Base-by-base conservation (phyloP, 2,329 filamentous ascomycete genomes). In the Ascochyta clinopodiicola region DNA sequence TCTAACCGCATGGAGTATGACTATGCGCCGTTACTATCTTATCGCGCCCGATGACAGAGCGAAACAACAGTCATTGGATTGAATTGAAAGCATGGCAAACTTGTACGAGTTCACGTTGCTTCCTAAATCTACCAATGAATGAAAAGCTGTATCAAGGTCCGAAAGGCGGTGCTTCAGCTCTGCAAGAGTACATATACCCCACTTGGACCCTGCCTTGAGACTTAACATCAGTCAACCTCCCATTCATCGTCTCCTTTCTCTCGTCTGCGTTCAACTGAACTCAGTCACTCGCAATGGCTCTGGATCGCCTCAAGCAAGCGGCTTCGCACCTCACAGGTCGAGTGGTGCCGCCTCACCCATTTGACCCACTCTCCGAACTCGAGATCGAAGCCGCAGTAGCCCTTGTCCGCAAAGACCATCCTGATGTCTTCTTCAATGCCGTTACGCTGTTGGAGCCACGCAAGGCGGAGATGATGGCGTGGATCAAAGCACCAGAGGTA, bases 401-500 rank as follows among this genome's bases (percentile, higher is more conserved):
- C 1, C 79, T 91, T 29, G 82, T 96, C 61, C 87, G 86, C 58
- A 85, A 88, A 65, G 82, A 88, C 56, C 82, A 96, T 72, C 81
- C 86, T 53, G 81, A 88, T 44, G 82, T 96, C 56, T 86, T 87
- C 75, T 96, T 93, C 84, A 95, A 96, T 79, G 90, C 92, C 2
- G 88, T 96, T 51, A 90, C 91, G 2, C 80, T 96, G 25, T 88
- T 87, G 67, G 92, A 96, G 80, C 92, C 92, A 44, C 88, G 88
- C 61, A 96, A 96, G 81, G 86, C 83, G 40, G 87, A 92, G 66
- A 92, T 96, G 90, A 81, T 87, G 72, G 84, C 83, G 56, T 96
- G 91, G 91, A 77, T 96, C 12, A 86, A 83, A 44, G 81, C 86
- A 54, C 86, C 89, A 0, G 77, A 84, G 19, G 82, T 80, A 9